Conservation (phyloP, 2,329 filamentous ascomycete genomes). For the Metarhizium album region DNA sequence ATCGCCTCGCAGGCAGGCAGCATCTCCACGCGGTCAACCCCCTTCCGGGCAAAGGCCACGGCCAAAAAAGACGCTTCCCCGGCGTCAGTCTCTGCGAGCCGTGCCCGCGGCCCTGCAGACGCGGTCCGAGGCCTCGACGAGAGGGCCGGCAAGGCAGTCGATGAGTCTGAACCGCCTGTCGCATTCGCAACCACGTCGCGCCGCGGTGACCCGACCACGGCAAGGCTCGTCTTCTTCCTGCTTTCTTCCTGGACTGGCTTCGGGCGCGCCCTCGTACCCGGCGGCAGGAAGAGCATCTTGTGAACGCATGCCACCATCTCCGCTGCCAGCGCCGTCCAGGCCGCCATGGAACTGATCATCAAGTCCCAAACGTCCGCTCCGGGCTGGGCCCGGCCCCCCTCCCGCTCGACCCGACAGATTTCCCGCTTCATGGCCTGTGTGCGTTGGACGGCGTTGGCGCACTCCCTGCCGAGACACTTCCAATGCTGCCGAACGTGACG, state of each 20-base stretch:
- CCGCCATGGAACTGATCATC: not conserved
- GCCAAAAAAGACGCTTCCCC: constrained; percentile 20
- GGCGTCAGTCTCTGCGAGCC: constrained; percentile 18
- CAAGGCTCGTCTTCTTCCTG: not conserved
- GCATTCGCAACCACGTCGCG: not conserved
- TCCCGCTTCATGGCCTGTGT: not conserved
- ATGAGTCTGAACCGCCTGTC: too few species aligned
- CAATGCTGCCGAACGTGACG: not conserved
- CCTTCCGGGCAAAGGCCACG: constrained; percentile 17
- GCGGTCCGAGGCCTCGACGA: too few species aligned
- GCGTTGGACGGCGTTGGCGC: too few species aligned
- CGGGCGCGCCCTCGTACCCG: not conserved
- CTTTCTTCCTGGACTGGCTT: not conserved
- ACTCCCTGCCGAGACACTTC: too few species aligned
- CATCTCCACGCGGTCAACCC: constrained; percentile 14
- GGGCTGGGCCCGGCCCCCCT: too few species aligned
- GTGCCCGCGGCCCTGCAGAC: too few species aligned
- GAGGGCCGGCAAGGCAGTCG: too few species aligned
- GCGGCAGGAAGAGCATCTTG: not conserved
- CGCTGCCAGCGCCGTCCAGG: not conserved
- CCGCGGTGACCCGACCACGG: not conserved
- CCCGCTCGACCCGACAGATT: not conserved
- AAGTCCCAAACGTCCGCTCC: not conserved
- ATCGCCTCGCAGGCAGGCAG: not conserved
- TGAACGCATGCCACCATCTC: not conserved